Base-by-base conservation (phyloP, 2,329 filamentous ascomycete species). In the Aspergillus transmontanensis region DNA sequence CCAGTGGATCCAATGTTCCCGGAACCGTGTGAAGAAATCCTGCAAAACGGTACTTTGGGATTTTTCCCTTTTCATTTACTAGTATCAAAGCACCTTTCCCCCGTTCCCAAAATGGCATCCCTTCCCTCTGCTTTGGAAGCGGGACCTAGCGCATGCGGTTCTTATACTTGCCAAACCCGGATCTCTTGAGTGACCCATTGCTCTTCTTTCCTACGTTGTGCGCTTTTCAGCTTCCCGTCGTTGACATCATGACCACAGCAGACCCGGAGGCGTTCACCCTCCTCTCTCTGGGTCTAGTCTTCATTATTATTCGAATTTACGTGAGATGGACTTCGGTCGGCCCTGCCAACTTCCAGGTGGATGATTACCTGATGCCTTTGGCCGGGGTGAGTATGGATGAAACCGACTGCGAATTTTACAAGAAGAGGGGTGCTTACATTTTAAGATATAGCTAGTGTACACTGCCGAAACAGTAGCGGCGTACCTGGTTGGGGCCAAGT, bases 361-460 rank as follows among this genome's bases (percentile, higher is more conserved):
- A 88, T 69, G 86, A 89, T 62, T 87, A 84, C 64, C 68, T 88
- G 28, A 85, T 86, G 72, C 74, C 82, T 46, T n/a, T 84, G 11
- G 84, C 81, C 4, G 78, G 79, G 57, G 83, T 86, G 71, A 66
- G 81, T 66, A 10, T 21, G 19, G 12, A 51, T 51, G 14, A 10
- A 21, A 36, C 4, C 9, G 5, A 30, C 26, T 57, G 48, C 51
- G 11, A 50, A 16, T 6, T 53, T 12, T 3, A 21, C 23, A 6
- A 56, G 12, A 58, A 62, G 32, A 65, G 57, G 21, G n/a, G 26
- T 23, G 12, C 19, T 30, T 32, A 55, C 51, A 30, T 53, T 50
- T 0, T 43, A 1, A 11, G 10, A 6, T 21, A 6, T 43, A 85
- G 82, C 57, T 81, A 2, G 72, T 84, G 30, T 86, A 86, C 57